Evolutionary conservation across 768 basidiomycete genomes (phyloP).

Genomic region (Rubroboletus satanas): DNA sequence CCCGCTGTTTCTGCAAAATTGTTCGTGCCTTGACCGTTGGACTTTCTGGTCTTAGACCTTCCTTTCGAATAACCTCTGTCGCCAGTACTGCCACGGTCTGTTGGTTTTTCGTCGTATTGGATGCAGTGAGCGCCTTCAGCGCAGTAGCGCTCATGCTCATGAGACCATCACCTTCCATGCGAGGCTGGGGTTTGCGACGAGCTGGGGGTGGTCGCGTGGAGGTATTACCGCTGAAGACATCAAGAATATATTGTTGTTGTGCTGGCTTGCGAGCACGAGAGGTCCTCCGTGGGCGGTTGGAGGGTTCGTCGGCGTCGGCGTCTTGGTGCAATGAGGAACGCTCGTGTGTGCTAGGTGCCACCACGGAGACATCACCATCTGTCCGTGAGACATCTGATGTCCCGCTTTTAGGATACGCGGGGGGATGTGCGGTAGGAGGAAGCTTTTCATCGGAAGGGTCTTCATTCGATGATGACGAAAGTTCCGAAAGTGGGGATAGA

Average conservation of each 20-base stretch:
- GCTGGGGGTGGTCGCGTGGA: conserved; percentile 31
- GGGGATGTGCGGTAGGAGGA: background rate
- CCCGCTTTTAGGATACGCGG: background rate
- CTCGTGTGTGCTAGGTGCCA: background rate
- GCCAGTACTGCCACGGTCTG: conserved; percentile 57
- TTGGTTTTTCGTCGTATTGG: conserved; percentile 74
- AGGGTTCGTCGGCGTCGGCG: background rate
- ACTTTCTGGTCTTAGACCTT: conserved; percentile 71
- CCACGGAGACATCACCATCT: conserved; percentile 11
- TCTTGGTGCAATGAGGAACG: conserved; percentile 16
- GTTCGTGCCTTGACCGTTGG: conserved; percentile 73
- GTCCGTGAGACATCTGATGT: background rate
- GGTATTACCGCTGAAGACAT: conserved; percentile 36
- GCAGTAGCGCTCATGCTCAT: conserved; percentile 66
- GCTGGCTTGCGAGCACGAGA: conserved; percentile 46
- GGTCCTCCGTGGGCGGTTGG: conserved; percentile 42
- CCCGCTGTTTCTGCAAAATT: conserved; percentile 60
- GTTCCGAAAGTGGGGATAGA: conserved; percentile 22
- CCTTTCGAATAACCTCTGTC: conserved; percentile 66
- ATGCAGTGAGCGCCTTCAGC: conserved; percentile 63
- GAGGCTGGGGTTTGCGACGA: conserved; percentile 43
- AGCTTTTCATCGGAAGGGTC: conserved; percentile 5
- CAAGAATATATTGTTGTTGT: conserved; percentile 32
- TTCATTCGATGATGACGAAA: conserved; percentile 22
- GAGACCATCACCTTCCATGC: conserved; percentile 43